phyloP scores from a whole-genome alignment of 108 stramenopile genomes.

The Seminavis robusta region DNA sequence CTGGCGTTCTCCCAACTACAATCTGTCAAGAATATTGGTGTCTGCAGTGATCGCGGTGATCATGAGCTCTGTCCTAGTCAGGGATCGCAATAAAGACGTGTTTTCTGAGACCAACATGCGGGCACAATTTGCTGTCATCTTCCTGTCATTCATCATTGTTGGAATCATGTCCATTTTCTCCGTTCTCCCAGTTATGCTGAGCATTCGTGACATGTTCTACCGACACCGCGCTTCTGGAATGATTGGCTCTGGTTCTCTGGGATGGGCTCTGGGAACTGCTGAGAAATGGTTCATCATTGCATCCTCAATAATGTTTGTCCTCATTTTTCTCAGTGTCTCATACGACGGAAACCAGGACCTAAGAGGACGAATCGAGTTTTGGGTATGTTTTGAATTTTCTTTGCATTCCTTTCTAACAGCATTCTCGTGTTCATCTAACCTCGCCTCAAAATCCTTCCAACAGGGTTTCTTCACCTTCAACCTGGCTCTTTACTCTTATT shows the following conservation, averaged over 20 bases:
- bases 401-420: no score
- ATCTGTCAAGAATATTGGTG: constrained; percentile 55
- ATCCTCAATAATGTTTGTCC: constrained; percentile 6
- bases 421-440: constrained; percentile 13
- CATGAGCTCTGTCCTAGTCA: constrained; percentile 55
- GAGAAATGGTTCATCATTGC: constrained; percentile 53
- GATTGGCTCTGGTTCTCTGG: constrained; percentile 50
- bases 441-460: constrained; percentile 27
- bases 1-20: constrained; percentile 75
- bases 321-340: not conserved
- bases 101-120: constrained; percentile 34
- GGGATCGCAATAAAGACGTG: constrained; percentile 13
- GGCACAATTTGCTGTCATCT: constrained; percentile 31
- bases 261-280: constrained; percentile 55
- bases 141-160: constrained; percentile 54
- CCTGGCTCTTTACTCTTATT: constrained; percentile 67
- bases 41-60: constrained; percentile 54
- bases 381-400: constrained; percentile 9
- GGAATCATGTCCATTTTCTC: constrained; percentile 51
- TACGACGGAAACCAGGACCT: not conserved
- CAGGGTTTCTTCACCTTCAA: constrained; percentile 72
- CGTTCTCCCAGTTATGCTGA: constrained; percentile 65
- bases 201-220: constrained; percentile 70
- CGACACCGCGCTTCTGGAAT: constrained; percentile 70
- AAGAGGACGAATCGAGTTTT: constrained; percentile 6